Evolutionary conservation across 257 asterid species (phyloP).

Genomic region (Capsicum rhomboideum): DNA sequence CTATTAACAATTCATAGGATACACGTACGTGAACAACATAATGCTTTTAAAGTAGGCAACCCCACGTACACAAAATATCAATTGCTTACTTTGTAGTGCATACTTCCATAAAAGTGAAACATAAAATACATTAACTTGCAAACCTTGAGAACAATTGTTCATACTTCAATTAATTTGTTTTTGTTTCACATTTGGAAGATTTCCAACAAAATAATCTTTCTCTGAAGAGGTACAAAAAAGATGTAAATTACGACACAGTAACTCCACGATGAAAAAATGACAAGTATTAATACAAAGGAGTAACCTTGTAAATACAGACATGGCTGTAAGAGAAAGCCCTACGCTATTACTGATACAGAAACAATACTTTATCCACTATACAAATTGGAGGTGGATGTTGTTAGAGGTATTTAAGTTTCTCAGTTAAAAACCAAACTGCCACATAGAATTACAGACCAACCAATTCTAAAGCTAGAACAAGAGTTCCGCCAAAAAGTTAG

Average conservation of each 20-base stretch:
- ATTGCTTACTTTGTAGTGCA: no score
- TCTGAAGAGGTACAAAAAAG: not conserved
- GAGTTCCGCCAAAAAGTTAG: conserved; percentile 20
- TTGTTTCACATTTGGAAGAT: not conserved
- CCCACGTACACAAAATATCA: no score
- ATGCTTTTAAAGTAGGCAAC: no score
- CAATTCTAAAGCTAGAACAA: conserved; percentile 12
- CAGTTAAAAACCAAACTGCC: conserved; percentile 25
- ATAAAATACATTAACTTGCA: not conserved
- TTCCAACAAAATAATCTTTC: not conserved
- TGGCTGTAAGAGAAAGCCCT: not conserved
- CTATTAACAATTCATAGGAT: no score
- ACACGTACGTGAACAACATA: no score
- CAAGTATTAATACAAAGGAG: not conserved
- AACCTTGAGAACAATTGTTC: not conserved
- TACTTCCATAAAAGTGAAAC: not conserved
- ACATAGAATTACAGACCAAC: conserved; percentile 21
- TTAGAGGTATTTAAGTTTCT: conserved; percentile 29
- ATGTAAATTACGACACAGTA: not conserved
- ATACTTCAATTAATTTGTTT: not conserved
- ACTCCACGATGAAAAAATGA: not conserved
- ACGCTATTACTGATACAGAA: conserved; percentile 20
- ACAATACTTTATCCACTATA: conserved; percentile 34
- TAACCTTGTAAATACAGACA: not conserved
- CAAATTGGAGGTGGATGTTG: conserved; percentile 36